A percentile compares a stretch with the other conserved stretches of the same genome.
These are phyloP conservation scores for Chalaropsis thielavioides DNA, from an alignment of 2,329 filamentous ascomycete genomes.

Conservation along the genomic window DNA sequence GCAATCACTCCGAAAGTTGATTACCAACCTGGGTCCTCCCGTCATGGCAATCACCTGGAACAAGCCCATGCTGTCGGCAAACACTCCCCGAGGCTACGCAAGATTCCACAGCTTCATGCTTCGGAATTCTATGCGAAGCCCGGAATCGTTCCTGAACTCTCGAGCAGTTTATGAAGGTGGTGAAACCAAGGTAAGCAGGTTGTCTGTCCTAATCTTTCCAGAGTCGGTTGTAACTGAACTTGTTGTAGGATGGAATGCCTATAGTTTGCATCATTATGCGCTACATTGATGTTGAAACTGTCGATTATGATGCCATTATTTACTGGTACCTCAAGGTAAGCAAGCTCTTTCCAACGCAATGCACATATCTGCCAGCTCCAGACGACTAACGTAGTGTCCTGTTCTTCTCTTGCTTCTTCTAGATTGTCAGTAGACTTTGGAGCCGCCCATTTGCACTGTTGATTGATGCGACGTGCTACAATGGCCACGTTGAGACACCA, in stretches of 20 bases:
- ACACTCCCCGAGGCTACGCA: conserved; percentile 49
- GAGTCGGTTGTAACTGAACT: not conserved
- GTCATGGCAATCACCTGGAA: conserved; percentile 57
- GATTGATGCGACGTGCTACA: conserved; percentile 56
- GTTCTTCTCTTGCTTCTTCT: not conserved
- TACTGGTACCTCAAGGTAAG: conserved; percentile 53
- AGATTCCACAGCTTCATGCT: conserved; percentile 62
- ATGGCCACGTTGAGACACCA: conserved; percentile 49
- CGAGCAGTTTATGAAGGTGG: conserved; percentile 56
- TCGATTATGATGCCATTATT: conserved; percentile 50
- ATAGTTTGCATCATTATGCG: conserved; percentile 56
- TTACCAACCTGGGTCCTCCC: conserved; percentile 52
- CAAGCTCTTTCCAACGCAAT: not conserved
- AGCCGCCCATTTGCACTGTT: conserved; percentile 53
- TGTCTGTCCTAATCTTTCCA: not conserved
- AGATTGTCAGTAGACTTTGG: conserved; percentile 57
- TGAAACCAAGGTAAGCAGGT: conserved; percentile 43
- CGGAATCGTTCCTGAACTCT: conserved; percentile 48
- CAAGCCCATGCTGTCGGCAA: conserved; percentile 48
- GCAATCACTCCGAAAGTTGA: conserved; percentile 45
- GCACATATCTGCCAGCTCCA: not conserved
- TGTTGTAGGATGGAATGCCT: conserved; percentile 43
- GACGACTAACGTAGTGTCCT: not conserved
- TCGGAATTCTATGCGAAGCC: conserved; percentile 49
- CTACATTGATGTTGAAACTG: conserved; percentile 49